Base-by-base conservation (phyloP, 2,329 filamentous ascomycete species). In the Alternaria gaisen region DNA sequence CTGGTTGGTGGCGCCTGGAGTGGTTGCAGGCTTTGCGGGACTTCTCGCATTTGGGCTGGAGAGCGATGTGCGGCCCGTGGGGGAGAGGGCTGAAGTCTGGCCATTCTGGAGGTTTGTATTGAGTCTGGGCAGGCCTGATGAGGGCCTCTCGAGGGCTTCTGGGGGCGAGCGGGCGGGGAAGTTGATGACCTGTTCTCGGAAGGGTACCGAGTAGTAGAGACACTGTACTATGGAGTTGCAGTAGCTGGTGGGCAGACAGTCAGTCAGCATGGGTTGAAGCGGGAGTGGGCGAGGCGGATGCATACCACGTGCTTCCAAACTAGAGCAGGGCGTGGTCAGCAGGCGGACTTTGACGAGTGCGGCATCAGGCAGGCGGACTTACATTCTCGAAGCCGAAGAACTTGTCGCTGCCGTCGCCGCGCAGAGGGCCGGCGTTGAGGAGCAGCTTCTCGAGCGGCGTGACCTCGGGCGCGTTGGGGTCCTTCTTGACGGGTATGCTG, bases 361-460 rank as follows among this genome's bases (percentile, higher is more conserved):
- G 41, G 57, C 52, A 43, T 42, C 42, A 24, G 24, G 41, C 22
- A 50, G 66, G 56, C 63, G 66, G 53, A 84, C 92, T 81, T 85
- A 98, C 94, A 82, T 99, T 99, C 81, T 99, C 95, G 78, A 98
- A 90, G 16, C 95, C 95, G 81, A 96, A 98, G 83, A 97, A 99
- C 83, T 97, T 97, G 83, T 98, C 95, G 77, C 92, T 97, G 55
- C 95, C 95, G 80, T 98, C 94, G 69, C 86, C 84, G 73, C 93
- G 89, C 68, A 96, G 82, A 3, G 94, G 89, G 4, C 93, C 94
- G 60, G 92, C 89, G 78, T 93, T 91, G 79, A 92, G 90, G 32
- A 99, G 85, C 85, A 96, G 91, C 83, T 93, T 88, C 80, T 90
- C 87, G 34, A 90, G 77, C 42, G 86, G 85, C 46, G 86, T 88